phyloP scores from a whole-genome alignment of 345 rosid genomes.

The Lepidium aucheri region DNA sequence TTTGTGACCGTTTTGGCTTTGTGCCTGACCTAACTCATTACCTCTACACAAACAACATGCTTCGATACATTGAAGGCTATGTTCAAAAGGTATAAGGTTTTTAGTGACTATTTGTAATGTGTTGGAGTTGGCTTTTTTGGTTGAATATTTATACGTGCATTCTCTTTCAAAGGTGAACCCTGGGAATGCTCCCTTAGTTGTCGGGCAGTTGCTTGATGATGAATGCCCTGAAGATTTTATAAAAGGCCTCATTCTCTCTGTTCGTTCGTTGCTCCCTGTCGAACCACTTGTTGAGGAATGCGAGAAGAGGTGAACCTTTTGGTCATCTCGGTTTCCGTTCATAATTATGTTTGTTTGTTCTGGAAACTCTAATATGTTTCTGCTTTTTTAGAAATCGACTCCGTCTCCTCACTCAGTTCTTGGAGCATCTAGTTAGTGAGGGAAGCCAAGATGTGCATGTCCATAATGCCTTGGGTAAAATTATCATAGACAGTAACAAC shows the following conservation, averaged over 20 bases:
- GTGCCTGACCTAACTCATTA: conserved; percentile 97
- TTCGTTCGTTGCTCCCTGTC: conserved; percentile 74
- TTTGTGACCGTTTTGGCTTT: conserved; percentile 96
- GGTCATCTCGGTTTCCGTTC: conserved; percentile 1
- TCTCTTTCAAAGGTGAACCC: conserved; percentile 74
- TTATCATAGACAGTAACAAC: conserved; percentile 96
- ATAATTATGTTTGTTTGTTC: not conserved
- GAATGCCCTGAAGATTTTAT: conserved; percentile 99
- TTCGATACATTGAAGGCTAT: conserved; percentile 98
- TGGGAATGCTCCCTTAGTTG: conserved; percentile 96
- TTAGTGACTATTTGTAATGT: not conserved
- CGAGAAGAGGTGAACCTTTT: conserved; percentile 58
- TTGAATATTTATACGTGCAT: not conserved
- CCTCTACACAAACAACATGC: conserved; percentile 87
- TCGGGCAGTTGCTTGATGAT: conserved; percentile 85
- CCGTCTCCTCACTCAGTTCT: conserved; percentile 96
- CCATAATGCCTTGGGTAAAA: conserved; percentile 99
- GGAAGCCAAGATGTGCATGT: conserved; percentile 99
- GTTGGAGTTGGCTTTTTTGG: not conserved
- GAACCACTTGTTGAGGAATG: conserved; percentile 84
- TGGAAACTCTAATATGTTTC: conserved; percentile 16
- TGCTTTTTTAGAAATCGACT: conserved; percentile 79
- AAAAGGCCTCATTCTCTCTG: conserved; percentile 95
- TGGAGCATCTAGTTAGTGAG: conserved; percentile 99
- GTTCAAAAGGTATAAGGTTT: conserved; percentile 77